Base-by-base conservation (phyloP, 306 rosid species). In the Urtica urens region DNA sequence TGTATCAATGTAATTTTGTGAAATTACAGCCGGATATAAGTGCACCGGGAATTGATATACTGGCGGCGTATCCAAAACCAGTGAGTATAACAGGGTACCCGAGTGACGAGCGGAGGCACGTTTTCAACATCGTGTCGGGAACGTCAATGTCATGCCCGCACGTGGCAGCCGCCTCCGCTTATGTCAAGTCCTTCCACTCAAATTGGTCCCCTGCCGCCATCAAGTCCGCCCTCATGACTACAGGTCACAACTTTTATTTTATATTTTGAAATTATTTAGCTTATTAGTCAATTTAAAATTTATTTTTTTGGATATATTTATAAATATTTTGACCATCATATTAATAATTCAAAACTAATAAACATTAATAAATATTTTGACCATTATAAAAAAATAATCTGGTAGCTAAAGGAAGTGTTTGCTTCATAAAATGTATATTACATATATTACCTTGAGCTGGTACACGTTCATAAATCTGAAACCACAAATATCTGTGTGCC, bases 91-190 rank as follows among this genome's bases (percentile, higher is more conserved):
- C 82, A 16, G 80, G 86, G 18, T 49, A 45, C 22, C 25, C 61
- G 1, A 33, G 20, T 4, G 93, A 88, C 71, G 15, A 2, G 9
- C 77, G 82, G 11, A 37, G 63, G 28, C 23, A 40, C 0, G 38
- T 73, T 16, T 87, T 69, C 56, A 80, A 80, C 31, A 72, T 87
- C 28, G 1, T 78, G 4, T 83, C 94, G 37, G 95, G 97, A 55
- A 88, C 97, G 42, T 87, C 94, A 17, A 87, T 87, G 94, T 49
- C 96, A 5, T 80, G 86, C 66, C 94, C 94, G 9, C 96, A 87
- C 53, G 96, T 48, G 20, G n/a, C 66, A 1, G 93, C 80, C 0
- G 76, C 93, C 10, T 93, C 93, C 5, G 93, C 87, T 24, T 80
- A 71, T 40, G 75, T 83, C 83, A 80, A 80, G 67, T 65, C 93